Evolutionary conservation across 345 rosid species (phyloP), one percentile per base, ranked within the genome.

Genomic region (Jatropha curcas): DNA sequence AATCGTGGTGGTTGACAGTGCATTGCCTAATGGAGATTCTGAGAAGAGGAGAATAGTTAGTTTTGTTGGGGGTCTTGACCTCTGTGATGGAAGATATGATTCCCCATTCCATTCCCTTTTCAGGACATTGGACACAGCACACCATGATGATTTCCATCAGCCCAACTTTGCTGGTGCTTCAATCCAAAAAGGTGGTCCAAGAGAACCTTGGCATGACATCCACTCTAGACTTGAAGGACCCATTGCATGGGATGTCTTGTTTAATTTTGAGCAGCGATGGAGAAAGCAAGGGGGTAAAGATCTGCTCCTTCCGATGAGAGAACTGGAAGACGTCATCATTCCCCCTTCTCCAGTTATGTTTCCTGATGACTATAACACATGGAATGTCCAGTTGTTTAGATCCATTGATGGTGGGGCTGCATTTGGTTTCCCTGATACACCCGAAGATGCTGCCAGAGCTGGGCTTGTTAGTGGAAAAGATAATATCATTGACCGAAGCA

Each of bases 151-250:
- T 80, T 95, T 95, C 80, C 98, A 95, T 80, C 99, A 95, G 75
- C 99, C 99, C 33, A 95, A 95, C 80, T 95, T 89, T 75, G 24
- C 86, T 0, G 97, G 85, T 37, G 92, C 87, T 51, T 73, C 97
- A n/a, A 91, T 95, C 67, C 83, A 85, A 68, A 95, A 95, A 82
- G 99, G 99, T 0, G 99, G 99, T 75, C 99, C 99, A 24, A 86
- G 98, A 85, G 98, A 95, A 77, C 99, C 99, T 9, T 95, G 99
- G 99, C 99, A 95, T 64, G 99, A 92, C 76, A 92, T 92, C 72
- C 99, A 95, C 71, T 95, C 91, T 52, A 88, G 94, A 48, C 96
- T 95, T 19, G 99, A 95, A 84, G 99, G 99, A 71, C 97, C 97
- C 34, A 76, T 95, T 68, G 99, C 99, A 19, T 95, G 99, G 99